Evolutionary conservation across 345 rosid genomes (phyloP).

Genomic region (Citrus unshiu): DNA sequence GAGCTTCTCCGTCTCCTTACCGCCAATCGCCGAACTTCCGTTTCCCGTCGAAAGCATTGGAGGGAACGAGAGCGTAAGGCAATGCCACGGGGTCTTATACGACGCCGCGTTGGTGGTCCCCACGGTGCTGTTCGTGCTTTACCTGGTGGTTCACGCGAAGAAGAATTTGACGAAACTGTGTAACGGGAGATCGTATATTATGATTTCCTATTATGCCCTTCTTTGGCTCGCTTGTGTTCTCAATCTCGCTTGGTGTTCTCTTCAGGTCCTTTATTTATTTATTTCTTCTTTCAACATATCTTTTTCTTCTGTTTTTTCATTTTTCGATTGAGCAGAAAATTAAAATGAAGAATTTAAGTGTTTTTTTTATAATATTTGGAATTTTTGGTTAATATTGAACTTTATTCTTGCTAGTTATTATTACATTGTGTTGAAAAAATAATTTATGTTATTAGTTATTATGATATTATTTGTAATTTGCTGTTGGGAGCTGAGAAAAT

Average conservation of each 20-base stretch:
- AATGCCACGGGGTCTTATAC: constrained; percentile 42
- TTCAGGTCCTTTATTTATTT: constrained; percentile 32
- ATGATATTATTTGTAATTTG: not conserved
- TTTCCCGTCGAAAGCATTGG: not conserved
- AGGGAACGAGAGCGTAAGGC: not conserved
- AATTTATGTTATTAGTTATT: not conserved
- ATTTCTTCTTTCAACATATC: not conserved
- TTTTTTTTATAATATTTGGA: not conserved
- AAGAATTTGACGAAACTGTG: constrained; percentile 44
- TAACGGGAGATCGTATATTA: constrained; percentile 39
- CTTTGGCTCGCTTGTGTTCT: constrained; percentile 46
- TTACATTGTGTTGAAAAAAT: not conserved
- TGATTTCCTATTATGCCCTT: constrained; percentile 53
- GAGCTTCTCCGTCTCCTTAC: constrained; percentile 12
- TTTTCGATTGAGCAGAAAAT: not conserved
- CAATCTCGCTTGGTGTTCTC: constrained; percentile 57
- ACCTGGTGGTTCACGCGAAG: constrained; percentile 48
- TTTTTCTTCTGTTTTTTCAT: not conserved
- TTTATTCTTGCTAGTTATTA: not conserved
- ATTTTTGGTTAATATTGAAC: not conserved
- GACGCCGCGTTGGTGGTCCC: constrained; percentile 32
- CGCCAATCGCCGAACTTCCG: constrained; percentile 5
- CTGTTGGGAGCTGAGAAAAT: not conserved
- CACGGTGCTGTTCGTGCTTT: constrained; percentile 39
- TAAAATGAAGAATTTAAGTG: not conserved